Evolutionary conservation across 495 filamentous ascomycete species (phyloP).

Genomic region (Talaromyces borbonicus): DNA sequence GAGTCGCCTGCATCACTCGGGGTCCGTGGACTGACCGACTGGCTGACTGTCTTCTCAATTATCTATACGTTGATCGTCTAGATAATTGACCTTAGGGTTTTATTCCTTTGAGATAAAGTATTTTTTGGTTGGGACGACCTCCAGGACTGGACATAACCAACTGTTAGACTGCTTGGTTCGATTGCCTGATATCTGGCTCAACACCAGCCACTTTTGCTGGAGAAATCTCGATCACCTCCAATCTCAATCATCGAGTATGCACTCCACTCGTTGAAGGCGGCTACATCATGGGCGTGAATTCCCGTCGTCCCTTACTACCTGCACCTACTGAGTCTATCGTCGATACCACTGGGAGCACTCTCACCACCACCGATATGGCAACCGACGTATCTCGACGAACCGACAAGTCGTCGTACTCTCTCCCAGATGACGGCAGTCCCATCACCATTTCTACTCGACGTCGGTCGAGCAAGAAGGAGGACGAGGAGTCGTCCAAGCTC

Average conservation of each 20-base stretch:
- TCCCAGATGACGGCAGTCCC: conserved; percentile 92
- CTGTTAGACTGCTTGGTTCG: too few species aligned
- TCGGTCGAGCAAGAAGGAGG: conserved; percentile 42
- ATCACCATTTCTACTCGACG: conserved; percentile 73
- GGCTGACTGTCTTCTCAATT: too few species aligned
- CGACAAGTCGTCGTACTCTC: conserved; percentile 75
- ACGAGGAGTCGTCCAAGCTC: conserved; percentile 41
- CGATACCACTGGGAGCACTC: conserved; percentile 47
- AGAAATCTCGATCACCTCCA: neutral
- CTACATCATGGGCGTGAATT: conserved; percentile 61
- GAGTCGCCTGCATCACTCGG: too few species aligned
- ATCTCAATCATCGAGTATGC: conserved; percentile 5
- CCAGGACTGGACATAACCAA: too few species aligned
- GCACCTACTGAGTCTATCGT: conserved; percentile 73
- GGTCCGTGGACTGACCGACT: too few species aligned
- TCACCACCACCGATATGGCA: conserved; percentile 62
- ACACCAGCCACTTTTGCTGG: neutral
- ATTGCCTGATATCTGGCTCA: neutral
- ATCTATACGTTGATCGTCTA: too few species aligned
- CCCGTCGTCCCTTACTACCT: conserved; percentile 59
- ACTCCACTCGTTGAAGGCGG: conserved; percentile 8
- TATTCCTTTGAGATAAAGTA: too few species aligned
- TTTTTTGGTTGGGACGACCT: too few species aligned
- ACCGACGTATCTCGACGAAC: conserved; percentile 68
- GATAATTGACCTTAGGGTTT: too few species aligned